phyloP scores from a whole-genome alignment of 73 alveolate genomes.

The Tetrahymena thermophila region DNA sequence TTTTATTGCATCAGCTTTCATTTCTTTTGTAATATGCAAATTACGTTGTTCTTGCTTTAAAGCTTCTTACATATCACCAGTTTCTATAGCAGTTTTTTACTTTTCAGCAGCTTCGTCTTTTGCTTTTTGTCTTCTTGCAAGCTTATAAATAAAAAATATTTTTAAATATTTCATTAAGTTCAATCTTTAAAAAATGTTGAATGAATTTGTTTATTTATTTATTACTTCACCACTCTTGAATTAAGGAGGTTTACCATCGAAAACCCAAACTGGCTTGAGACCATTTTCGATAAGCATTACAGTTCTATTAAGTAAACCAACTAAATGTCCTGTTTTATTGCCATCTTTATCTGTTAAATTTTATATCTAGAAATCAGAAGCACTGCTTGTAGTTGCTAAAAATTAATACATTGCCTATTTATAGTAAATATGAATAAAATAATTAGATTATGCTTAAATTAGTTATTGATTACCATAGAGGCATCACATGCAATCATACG shows the following conservation, averaged over 20 bases:
- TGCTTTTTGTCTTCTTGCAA: constrained; percentile 62
- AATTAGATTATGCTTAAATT: background rate
- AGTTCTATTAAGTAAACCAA: constrained; percentile 91
- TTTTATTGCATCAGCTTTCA: constrained; percentile 88
- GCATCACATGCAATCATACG: constrained; percentile 93
- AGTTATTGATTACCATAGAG: constrained; percentile 23
- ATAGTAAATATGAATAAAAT: too few relatives aligned
- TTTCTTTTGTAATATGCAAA: constrained; percentile 60
- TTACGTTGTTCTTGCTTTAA: constrained; percentile 65
- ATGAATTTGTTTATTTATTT: background rate
- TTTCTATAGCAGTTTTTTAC: constrained; percentile 68
- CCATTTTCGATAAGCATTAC: constrained; percentile 87
- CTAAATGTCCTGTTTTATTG: constrained; percentile 90
- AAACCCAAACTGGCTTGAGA: constrained; percentile 93
- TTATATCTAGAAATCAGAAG: constrained; percentile 60
- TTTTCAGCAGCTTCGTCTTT: constrained; percentile 76
- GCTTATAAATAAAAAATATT: background rate
- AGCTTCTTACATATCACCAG: constrained; percentile 75
- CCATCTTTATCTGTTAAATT: constrained; percentile 94
- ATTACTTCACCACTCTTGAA: constrained; percentile 63
- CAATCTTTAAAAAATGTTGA: background rate
- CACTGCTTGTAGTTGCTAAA: constrained; percentile 80
- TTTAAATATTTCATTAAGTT: background rate
- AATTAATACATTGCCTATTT: constrained; percentile 90
- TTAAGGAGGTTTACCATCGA: constrained; percentile 96